Base-by-base conservation (phyloP, 1,284 basidiomycete species). In the Filobasidium uniguttulatum region DNA sequence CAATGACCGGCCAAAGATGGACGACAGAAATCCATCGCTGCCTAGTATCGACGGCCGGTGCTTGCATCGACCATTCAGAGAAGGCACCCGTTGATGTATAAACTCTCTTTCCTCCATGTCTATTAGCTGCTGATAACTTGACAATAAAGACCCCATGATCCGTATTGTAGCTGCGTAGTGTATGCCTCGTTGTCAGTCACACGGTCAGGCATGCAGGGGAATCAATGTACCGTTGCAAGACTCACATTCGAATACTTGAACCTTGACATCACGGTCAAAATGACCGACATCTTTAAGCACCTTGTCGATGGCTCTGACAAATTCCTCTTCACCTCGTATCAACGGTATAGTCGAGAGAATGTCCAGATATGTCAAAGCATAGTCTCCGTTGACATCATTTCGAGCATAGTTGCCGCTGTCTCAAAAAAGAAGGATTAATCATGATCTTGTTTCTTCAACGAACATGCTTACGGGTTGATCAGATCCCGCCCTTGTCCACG, bases 121-220 rank as follows among this genome's bases (percentile, higher is more conserved):
- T 12, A 60, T 79, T 70, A 64, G 74, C 78, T 33, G 85, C 82
- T 71, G 85, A 82, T 60, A 89, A 7, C 79, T 89, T 5, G 86
- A 88, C 12, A 96, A 67, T 38, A 96, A 74, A 3, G 87, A 87
- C 4, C 91, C 90, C 3, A 96, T 72, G 2, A 86, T 84, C 29
- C 87, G 79, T 54, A 91, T 91, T 2, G 84, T 91, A 15, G 83
- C 84, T 70, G 64, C 10, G 19, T 15, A 15, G n/a, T n/a, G n/a
- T n/a, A n/a, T n/a, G n/a, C n/a, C n/a, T n/a, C n/a, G n/a, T n/a
- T n/a, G n/a, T n/a, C n/a, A n/a, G 14, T 8, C 14, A 25, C 41
- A 26, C 30, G 9, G 25, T 43, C 12, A 36, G 14, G 34, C 6
- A 35, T 29, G 14, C 3, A 3, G 20, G 9, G 2, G n/a, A 8